Evolutionary conservation across 192 early-diverging fungal species (phyloP).

Genomic region (Geranomyces variabilis): DNA sequence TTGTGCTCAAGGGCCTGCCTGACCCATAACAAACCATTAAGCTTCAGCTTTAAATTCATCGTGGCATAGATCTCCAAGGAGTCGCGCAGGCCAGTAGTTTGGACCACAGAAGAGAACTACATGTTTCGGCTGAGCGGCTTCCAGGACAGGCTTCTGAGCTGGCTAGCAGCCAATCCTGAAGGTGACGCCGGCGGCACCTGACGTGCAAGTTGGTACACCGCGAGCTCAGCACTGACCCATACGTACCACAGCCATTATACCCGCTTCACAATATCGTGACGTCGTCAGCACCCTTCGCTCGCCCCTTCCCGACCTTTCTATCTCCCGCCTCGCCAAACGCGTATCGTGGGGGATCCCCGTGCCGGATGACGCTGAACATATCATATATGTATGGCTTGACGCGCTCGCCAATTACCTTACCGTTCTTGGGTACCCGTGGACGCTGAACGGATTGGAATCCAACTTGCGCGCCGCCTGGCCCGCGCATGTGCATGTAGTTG

Average conservation of each 20-base stretch:
- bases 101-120: constrained; percentile 92
- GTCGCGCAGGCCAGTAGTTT: constrained; percentile 83
- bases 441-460: constrained; percentile 1
- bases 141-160: constrained; percentile 59
- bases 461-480: constrained; percentile 55
- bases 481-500: constrained; percentile 82
- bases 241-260: constrained; percentile 56
- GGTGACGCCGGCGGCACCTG: constrained; percentile 37
- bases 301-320: constrained; percentile 74
- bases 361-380: constrained; percentile 82
- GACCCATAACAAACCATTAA: too few species aligned
- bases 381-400: constrained; percentile 98
- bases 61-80: constrained; percentile 67
- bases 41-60: not conserved
- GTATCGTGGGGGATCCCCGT: constrained; percentile 91
- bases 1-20: constrained; percentile 1
- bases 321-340: constrained; percentile 79
- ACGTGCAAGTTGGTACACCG: not conserved
- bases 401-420: constrained; percentile 93
- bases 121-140: constrained; percentile 81
- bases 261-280: constrained; percentile 52
- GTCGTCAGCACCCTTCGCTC: constrained; percentile 23
- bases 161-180: constrained; percentile 71
- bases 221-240: constrained; percentile 14
- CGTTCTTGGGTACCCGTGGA: constrained; percentile 82